These are phyloP conservation scores for Termitomyces sp. DNA, from an alignment of 768 basidiomycete genomes.

Conservation along the genomic window DNA sequence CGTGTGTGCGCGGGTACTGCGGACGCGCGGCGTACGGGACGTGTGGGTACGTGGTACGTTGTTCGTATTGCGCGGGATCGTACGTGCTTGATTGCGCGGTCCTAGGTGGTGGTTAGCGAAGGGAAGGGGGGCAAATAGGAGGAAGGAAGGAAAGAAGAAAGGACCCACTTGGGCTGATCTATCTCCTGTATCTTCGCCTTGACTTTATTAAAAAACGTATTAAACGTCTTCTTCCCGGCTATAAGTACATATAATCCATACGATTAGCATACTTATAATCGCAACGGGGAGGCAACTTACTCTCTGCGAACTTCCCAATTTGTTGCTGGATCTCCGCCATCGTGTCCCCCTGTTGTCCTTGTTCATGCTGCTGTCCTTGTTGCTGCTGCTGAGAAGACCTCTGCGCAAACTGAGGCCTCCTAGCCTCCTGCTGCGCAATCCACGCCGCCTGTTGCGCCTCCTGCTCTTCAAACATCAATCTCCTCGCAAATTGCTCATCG, in stretches of 20 bases:
- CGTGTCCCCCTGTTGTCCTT: slow-evolving; percentile 33
- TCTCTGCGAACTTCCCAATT: slow-evolving; percentile 73
- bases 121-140: background rate
- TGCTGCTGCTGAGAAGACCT: slow-evolving; percentile 14
- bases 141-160: background rate
- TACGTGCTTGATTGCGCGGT: slow-evolving; percentile 1
- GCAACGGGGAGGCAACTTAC: too few relatives aligned
- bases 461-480: slow-evolving; percentile 64
- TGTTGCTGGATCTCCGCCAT: slow-evolving; percentile 72
- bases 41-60: slow-evolving; percentile 4
- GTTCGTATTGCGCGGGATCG: slow-evolving; percentile 11
- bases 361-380: slow-evolving; percentile 4
- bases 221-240: slow-evolving; percentile 82
- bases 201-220: slow-evolving; percentile 67
- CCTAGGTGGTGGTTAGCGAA: background rate
- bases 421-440: slow-evolving; percentile 23
- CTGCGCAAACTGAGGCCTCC: background rate
- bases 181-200: slow-evolving; percentile 83
- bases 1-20: background rate
- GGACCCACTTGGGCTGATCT: slow-evolving; percentile 47
- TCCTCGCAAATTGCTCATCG: slow-evolving; percentile 77
- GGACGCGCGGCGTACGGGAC: slow-evolving; percentile 8
- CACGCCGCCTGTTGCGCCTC: slow-evolving; percentile 35
- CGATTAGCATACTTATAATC: background rate
- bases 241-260: background rate